Percentiles rank a stretch among this genome's conserved stretches.
Conservation (phyloP, 805 yeast genomes). For the Pichia manshurica region DNA sequence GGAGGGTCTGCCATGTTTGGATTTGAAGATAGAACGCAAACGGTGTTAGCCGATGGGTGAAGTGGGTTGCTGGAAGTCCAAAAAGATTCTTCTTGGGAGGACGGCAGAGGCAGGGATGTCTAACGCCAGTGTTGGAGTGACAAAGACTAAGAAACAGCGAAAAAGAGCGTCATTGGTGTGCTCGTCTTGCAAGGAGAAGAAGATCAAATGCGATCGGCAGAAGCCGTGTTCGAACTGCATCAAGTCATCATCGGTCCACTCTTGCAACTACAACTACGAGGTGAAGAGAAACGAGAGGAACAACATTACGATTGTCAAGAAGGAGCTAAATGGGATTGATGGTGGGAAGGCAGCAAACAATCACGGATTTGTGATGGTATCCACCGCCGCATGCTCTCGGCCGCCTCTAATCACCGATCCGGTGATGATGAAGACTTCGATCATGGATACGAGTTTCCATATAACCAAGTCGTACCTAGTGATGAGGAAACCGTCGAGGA, state of each 20-base stretch:
- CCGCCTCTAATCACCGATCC: too few relatives aligned
- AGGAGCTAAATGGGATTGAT: too few relatives aligned
- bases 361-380: too few relatives aligned
- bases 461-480: not conserved
- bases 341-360: too few relatives aligned
- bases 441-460: conserved; percentile 1
- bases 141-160: not conserved
- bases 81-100: too few relatives aligned
- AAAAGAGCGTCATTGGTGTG: not conserved
- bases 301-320: too few relatives aligned
- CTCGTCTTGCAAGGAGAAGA: not conserved
- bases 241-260: not conserved
- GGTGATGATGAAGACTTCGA: not conserved
- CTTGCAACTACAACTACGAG: not conserved
- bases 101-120: too few relatives aligned
- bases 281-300: not conserved
- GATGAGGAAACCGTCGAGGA: conserved; percentile 10
- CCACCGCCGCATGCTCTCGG: too few relatives aligned
- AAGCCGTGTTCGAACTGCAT: not conserved
- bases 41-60: too few relatives aligned
- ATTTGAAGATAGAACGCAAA: too few relatives aligned
- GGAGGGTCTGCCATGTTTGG: too few relatives aligned
- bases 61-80: too few relatives aligned
- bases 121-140: not conserved
- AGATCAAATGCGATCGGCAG: not conserved